A percentile compares a stretch with the other conserved stretches of the same genome.
These are phyloP conservation scores for Rutstroemia sp. DNA, from an alignment of 2,329 filamentous ascomycete genomes.

Conservation along the genomic window DNA sequence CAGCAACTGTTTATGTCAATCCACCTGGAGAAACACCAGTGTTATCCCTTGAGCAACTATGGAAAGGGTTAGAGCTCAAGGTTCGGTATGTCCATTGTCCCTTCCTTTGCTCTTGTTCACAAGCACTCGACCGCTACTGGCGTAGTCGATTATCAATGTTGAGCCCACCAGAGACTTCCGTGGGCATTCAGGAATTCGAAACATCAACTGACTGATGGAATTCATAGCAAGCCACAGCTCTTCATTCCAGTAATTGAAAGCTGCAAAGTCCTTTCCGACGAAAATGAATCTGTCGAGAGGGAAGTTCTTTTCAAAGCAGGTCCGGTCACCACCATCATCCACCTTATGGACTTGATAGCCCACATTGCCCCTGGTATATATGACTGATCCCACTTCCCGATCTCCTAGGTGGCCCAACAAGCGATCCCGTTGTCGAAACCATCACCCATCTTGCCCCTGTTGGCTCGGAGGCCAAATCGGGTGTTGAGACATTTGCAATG, in stretches of 20 bases:
- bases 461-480: constrained; percentile 3
- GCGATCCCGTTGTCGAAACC: background rate
- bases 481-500: constrained; percentile 8
- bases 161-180: background rate
- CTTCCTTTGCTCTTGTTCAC: background rate
- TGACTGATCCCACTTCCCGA: background rate
- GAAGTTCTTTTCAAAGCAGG: constrained; percentile 13
- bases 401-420: constrained; percentile 2
- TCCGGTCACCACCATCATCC: background rate
- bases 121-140: background rate
- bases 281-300: constrained; percentile 9
- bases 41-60: background rate
- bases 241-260: constrained; percentile 11
- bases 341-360: background rate
- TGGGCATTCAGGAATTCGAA: background rate
- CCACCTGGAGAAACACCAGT: background rate
- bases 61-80: constrained; percentile 4
- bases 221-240: constrained; percentile 8
- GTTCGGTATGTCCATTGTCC: background rate
- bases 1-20: constrained; percentile 1
- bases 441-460: constrained; percentile 11
- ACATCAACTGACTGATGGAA: background rate
- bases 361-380: background rate
- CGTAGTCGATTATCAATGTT: background rate
- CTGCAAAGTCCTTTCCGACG: constrained; percentile 11